A percentile compares a stretch with the other conserved stretches of the same genome.
Conservation (phyloP, 1,284 basidiomycete genomes). For the Boletus semigastroideus region DNA sequence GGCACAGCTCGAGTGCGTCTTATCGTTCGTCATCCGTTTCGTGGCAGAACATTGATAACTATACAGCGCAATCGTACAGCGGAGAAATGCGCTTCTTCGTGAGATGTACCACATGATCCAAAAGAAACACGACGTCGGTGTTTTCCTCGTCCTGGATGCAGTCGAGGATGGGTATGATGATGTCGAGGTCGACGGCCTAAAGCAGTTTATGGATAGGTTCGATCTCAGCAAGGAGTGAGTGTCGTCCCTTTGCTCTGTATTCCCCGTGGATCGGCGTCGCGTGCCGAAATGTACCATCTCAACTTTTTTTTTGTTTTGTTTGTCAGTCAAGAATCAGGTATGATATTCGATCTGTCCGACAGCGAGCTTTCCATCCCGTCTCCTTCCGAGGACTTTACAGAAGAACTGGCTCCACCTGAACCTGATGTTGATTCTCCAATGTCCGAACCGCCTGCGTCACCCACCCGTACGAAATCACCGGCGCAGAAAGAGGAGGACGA, state of each 20-base stretch:
- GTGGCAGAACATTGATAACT: neutral
- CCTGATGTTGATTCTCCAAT: slow-evolving; percentile 33
- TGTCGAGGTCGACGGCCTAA: slow-evolving; percentile 41
- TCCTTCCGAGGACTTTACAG: slow-evolving; percentile 9
- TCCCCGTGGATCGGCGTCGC: slow-evolving; percentile 2
- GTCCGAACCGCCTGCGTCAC: slow-evolving; percentile 34
- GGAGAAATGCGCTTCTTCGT: slow-evolving; percentile 63
- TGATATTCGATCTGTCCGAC: slow-evolving; percentile 34
- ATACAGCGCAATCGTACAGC: slow-evolving; percentile 55
- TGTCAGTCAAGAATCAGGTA: slow-evolving; percentile 39
- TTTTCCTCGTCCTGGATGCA: slow-evolving; percentile 38
- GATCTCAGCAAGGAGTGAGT: slow-evolving; percentile 47
- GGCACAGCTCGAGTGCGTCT: slow-evolving; percentile 40
- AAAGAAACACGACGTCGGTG: slow-evolving; percentile 45
- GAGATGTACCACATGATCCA: slow-evolving; percentile 67
- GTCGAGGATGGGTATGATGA: slow-evolving; percentile 21
- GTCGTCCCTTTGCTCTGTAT: neutral
- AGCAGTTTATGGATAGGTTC: slow-evolving; percentile 52
- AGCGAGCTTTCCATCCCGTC: slow-evolving; percentile 29
- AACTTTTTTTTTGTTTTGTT: slow-evolving; percentile 2
- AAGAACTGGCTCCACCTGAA: slow-evolving; percentile 2
- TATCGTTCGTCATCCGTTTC: neutral
- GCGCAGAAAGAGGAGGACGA: slow-evolving; percentile 25
- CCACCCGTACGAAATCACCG: slow-evolving; percentile 24
- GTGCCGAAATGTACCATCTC: slow-evolving; percentile 6